Conservation (phyloP, 257 asterid species). For the Marsdenia floribunda region DNA sequence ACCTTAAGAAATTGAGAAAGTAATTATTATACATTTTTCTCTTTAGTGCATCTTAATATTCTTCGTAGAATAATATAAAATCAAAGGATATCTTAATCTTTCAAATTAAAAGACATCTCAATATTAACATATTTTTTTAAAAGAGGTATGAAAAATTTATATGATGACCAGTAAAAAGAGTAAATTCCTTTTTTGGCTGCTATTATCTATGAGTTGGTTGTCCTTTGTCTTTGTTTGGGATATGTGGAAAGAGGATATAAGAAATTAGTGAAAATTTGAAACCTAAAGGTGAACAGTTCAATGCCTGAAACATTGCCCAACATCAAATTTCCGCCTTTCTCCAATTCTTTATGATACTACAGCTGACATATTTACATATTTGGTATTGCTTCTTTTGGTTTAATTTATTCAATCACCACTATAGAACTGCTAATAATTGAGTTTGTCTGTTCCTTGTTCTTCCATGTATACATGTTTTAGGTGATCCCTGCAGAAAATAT, state of each 20-base stretch:
- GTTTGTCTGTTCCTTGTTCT: neutral
- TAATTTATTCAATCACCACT: too few relatives aligned
- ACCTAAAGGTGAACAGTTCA: neutral
- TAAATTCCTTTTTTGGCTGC: neutral
- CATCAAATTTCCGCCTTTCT: neutral
- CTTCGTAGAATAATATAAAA: too few relatives aligned
- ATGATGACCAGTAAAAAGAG: too few relatives aligned
- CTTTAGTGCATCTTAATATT: too few relatives aligned
- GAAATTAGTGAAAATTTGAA: neutral
- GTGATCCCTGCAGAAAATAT: constrained; percentile 89
- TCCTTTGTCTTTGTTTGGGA: neutral
- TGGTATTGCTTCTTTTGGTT: neutral
- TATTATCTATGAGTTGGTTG: neutral
- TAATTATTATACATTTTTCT: too few relatives aligned
- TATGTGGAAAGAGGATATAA: neutral
- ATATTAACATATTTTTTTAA: too few relatives aligned
- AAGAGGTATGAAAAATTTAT: too few relatives aligned
- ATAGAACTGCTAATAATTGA: neutral
- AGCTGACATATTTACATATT: neutral
- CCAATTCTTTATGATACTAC: neutral
- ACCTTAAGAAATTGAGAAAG: too few relatives aligned
- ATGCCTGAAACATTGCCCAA: neutral
- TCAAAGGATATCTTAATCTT: too few relatives aligned
- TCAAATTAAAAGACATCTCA: too few relatives aligned
- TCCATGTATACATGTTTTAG: constrained; percentile 22